Evolutionary conservation across 2,329 filamentous ascomycete genomes (phyloP), one percentile per base, ranked within the genome.

Genomic region (Fonsecaea pedrosoi): DNA sequence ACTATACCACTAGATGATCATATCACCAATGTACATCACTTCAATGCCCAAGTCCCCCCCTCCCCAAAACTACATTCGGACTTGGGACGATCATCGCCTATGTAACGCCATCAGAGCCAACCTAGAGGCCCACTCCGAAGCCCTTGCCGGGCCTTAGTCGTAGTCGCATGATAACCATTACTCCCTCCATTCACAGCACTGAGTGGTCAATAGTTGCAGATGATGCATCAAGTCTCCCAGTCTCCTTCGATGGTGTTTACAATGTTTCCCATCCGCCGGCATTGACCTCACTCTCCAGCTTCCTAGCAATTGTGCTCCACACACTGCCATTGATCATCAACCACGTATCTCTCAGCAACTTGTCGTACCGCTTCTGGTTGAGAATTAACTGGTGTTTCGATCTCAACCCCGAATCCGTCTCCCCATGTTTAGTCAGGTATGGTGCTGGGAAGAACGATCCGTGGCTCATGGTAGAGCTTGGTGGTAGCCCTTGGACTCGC

Each of bases 381-480:
- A 99, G 82, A 77, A 93, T 97, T 56, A 99, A 83, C 79, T 96
- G 94, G 65, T 96, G 89, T 68, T 92, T 91, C 70, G 95, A 90
- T 68, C 92, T 87, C 40, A 99, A 84, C 50, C 94, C 94, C n/a
- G 92, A 88, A 78, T 99, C 95, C 3, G 92, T 91, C 83, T 99
- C 95, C 71, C 96, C 96, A 77, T 97, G 96, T 76, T 92, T 91
- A 79, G 99, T 95, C 70, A 98, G 90, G 78, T 98, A 99, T 0
- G 95, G 95, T 3, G 95, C 94, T 50, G 90, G 86, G 70, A 90
- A 89, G 82, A 91, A 99, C 32, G 91, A 93, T 45, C 95, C 95
- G 55, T 91, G 70, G 42, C 66, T 70, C 50, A 69, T 42, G 8
- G 66, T 66, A 59, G 63, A 60, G 6, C 57, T 60, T n/a, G 57